Conservation (phyloP, 768 basidiomycete species). For the Mycena metata region DNA sequence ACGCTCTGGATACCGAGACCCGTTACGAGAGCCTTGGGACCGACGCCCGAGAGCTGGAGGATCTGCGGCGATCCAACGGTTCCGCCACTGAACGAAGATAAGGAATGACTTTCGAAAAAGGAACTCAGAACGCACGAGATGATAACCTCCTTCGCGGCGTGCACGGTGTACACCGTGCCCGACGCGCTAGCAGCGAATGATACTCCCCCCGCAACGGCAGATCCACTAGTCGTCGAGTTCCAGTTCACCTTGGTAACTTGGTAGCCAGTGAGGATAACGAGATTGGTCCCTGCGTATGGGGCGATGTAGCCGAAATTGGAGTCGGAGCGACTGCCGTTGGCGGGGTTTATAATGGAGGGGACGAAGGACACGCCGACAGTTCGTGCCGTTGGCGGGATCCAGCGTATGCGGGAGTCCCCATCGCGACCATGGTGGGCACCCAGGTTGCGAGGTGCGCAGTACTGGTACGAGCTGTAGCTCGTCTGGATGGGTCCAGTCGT, state of each 20-base stretch:
- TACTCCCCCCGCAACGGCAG: constrained; percentile 35
- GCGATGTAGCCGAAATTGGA: no score
- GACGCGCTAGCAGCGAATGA: constrained; percentile 31
- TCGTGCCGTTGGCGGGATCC: no score
- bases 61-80: constrained; percentile 34
- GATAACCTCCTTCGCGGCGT: constrained; percentile 39
- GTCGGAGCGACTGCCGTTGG: no score
- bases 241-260: constrained; percentile 35
- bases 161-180: constrained; percentile 28
- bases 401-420: no score
- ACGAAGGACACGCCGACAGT: no score
- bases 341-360: no score
- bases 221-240: constrained; percentile 33
- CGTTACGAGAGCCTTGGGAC: constrained; percentile 22
- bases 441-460: no score
- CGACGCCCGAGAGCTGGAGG: constrained; percentile 37
- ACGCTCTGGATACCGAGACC: constrained; percentile 35
- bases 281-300: no score
- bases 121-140: constrained; percentile 22
- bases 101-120: background rate
- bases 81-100: constrained; percentile 23
- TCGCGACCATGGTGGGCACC: no score
- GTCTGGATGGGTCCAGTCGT: no score
- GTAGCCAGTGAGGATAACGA: no score
- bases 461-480: no score